Base-by-base conservation (phyloP, 169 alveolate species). In the Cryptosporidium felis region DNA sequence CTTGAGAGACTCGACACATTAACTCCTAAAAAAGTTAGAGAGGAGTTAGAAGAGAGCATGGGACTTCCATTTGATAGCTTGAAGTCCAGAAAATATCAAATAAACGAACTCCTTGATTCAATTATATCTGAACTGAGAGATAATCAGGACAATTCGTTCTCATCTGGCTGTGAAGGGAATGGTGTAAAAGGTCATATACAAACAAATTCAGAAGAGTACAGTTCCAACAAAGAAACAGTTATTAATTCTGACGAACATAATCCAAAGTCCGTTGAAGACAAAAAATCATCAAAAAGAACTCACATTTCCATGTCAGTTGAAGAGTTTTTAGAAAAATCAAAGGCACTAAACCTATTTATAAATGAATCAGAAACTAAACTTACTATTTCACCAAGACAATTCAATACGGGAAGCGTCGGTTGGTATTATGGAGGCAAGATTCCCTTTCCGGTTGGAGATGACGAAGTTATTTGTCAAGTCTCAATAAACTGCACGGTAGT, bases 401-500 rank as follows among this genome's bases (percentile, higher is more conserved):
- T 74, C 23, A 74, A 67, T 21, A 74, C 85, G 1, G 85, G 85
- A 18, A 74, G 85, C 16, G 85, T 74, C 21, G 85, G 85, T 3
- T 74, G 85, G 85, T 49, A 74, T 40, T 74, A 41, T 36, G 85
- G 85, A 53, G 56, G 61, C n/a, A 74, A 74, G 41, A 32, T 74
- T 36, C 58, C 85, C 38, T 59, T 74, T 23, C 85, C 85, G 2
- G 67, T 74, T 53, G 85, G 85, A 16, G 45, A 65, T 12, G 85
- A 74, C 26, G 85, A 74, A 40, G 85, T 53, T 21, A 5, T 74
- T 30, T 74, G 85, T 5, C 85, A 74, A 41, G 36, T 74, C 40
- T 74, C 85, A 49, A 38, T 74, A 30, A 74, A 74, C 42, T 74
- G 85, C 42, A 74, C 85, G 14, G 85, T 74, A 1, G 85, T 74